Base-by-base conservation (phyloP, 768 basidiomycete species). In the Lactarius akahatsu region DNA sequence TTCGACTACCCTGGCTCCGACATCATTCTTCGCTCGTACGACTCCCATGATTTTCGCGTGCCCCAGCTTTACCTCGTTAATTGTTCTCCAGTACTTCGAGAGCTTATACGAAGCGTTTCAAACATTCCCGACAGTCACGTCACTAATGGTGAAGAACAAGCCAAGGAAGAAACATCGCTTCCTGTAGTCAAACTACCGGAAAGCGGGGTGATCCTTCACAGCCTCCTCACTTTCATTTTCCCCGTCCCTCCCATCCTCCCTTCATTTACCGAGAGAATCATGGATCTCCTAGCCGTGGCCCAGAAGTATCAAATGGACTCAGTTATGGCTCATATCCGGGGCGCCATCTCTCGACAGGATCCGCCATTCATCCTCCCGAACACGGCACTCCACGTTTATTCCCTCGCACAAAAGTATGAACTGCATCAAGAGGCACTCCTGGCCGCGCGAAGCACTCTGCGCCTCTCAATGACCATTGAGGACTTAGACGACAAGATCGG, bases 331-430 rank as follows among this genome's bases (percentile, higher is more conserved):
- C 11, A 43, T 36, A 50, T 64, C 57, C 41, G 63, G 5, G 56
- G 30, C 0, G n/a, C n/a, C 40, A 50, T 40, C 26, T 45, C 36
- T 23, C n/a, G 4, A 5, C 18, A 6, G 15, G 52, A 40, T 40
- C 40, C 43, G 2, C 30, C 30, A 30, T 47, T 61, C 2, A 52
- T 64, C 5, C 30, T 41, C 13, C 54, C 30, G 6, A 20, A 20
- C 20, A 58, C 18, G 15, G 63, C 63, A 20, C 32, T 64, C 18
- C 45, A 43, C 7, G 30, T 36, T 15, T 58, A 30, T 32, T 38
- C 18, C 40, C n/a, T 64, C 11, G 57, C 63, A 23, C 47, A 57
- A 13, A 26, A n/a, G 36, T 18, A 64, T 23, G 41, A 18, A n/a
- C 38, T 64, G 6, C 38, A 13, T 4, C 56, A 58, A 30, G 56